A percentile compares a stretch with the other conserved stretches of the same genome.
Conservation (phyloP, 2,329 filamentous ascomycete species). For the Aspergillus luchuensis region DNA sequence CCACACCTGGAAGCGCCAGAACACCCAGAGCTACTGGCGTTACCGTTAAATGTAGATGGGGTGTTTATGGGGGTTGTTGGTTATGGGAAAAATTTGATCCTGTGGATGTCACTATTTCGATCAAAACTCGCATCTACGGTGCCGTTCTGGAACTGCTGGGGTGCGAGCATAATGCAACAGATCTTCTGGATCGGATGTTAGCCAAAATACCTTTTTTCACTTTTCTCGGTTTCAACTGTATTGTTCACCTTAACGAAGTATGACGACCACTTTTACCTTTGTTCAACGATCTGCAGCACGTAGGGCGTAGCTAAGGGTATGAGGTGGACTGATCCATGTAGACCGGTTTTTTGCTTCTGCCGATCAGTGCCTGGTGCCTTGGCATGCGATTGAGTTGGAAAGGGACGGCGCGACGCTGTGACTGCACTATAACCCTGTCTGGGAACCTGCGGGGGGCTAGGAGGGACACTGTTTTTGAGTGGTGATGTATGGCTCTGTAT, state of each 20-base stretch:
- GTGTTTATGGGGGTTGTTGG: constrained; percentile 32
- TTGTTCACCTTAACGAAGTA: constrained; percentile 42
- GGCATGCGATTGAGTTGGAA: background rate
- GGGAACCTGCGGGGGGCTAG: background rate
- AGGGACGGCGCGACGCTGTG: background rate
- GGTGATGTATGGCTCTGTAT: background rate
- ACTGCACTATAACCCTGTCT: background rate
- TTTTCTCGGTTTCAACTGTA: constrained; percentile 32
- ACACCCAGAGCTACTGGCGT: constrained; percentile 98
- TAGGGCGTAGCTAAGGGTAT: background rate
- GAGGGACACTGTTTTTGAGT: background rate
- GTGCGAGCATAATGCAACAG: constrained; percentile 41
- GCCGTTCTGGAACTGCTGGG: constrained; percentile 29
- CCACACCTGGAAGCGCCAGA: constrained; percentile 99
- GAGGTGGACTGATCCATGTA: background rate
- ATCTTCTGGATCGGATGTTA: constrained; percentile 41
- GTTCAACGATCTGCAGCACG: constrained; percentile 19
- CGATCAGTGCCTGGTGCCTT: background rate
- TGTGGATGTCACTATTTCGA: constrained; percentile 40
- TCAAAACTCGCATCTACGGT: constrained; percentile 34
- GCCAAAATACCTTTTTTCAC: constrained; percentile 38
- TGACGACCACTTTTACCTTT: constrained; percentile 33
- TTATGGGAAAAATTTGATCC: constrained; percentile 34
- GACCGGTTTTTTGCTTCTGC: background rate
- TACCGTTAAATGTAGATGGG: constrained; percentile 68